phyloP scores from a whole-genome alignment of 2,329 filamentous ascomycete species.

The Colletotrichum agaves region DNA sequence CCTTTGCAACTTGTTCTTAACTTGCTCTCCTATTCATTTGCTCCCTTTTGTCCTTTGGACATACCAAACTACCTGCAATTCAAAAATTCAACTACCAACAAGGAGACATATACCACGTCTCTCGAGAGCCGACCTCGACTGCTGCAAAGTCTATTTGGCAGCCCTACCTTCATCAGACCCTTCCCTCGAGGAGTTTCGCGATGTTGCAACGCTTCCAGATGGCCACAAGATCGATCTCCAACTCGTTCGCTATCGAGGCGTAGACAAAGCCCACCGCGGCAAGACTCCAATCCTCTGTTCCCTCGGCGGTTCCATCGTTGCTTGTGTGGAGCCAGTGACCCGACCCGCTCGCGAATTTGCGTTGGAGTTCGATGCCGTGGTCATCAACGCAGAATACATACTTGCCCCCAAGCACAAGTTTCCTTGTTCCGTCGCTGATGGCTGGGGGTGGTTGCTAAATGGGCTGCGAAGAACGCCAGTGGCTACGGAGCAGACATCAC shows the following conservation, averaged over 20 bases:
- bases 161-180: slow-evolving; percentile 22
- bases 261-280: neutral
- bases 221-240: slow-evolving; percentile 28
- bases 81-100: neutral
- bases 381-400: slow-evolving; percentile 61
- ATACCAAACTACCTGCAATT: no score
- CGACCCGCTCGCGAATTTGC: slow-evolving; percentile 36
- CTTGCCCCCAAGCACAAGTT: slow-evolving; percentile 63
- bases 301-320: slow-evolving; percentile 22
- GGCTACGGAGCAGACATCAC: slow-evolving; percentile 47
- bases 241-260: slow-evolving; percentile 17
- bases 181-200: slow-evolving; percentile 27
- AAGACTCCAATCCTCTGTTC: slow-evolving; percentile 22
- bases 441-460: slow-evolving; percentile 51
- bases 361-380: slow-evolving; percentile 43
- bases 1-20: neutral
- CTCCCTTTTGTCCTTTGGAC: neutral
- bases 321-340: slow-evolving; percentile 27
- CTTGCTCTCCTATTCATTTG: neutral
- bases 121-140: slow-evolving; percentile 17
- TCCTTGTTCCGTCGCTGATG: slow-evolving; percentile 57
- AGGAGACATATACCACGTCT: slow-evolving; percentile 16
- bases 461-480: slow-evolving; percentile 46
- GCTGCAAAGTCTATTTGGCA: slow-evolving; percentile 16
- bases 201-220: slow-evolving; percentile 21